Percentiles rank a stretch among this genome's conserved stretches.
phyloP scores from a whole-genome alignment of 2,329 filamentous ascomycete species.

The Penicillium sclerotigenum region DNA sequence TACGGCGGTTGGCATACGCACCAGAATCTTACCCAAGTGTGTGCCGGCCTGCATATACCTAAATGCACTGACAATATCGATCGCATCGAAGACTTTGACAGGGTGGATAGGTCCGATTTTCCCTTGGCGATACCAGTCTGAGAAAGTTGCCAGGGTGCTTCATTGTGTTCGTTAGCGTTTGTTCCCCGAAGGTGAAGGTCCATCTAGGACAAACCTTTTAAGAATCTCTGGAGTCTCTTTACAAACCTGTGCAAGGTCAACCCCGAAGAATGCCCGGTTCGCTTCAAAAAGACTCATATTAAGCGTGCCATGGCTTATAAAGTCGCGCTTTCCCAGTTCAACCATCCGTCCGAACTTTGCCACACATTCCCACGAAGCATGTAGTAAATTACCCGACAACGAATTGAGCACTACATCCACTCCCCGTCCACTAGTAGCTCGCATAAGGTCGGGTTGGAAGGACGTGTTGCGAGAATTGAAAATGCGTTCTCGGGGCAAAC shows the following conservation, averaged over 20 bases:
- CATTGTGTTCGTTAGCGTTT: neutral
- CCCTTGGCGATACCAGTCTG: slow-evolving; percentile 2
- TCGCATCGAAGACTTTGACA: slow-evolving; percentile 3
- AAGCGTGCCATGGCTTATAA: slow-evolving; percentile 15
- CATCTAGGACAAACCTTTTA: neutral
- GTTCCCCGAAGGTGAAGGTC: fast-evolving
- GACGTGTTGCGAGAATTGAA: slow-evolving; percentile 18
- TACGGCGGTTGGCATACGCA: slow-evolving; percentile 4
- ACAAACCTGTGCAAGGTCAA: slow-evolving; percentile 10
- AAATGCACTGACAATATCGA: slow-evolving; percentile 10
- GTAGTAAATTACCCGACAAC: slow-evolving; percentile 20
- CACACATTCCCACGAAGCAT: slow-evolving; percentile 28
- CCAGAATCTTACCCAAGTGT: slow-evolving; percentile 19
- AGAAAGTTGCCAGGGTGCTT: slow-evolving; percentile 3
- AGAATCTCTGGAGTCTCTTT: neutral
- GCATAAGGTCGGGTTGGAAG: slow-evolving; percentile 13
- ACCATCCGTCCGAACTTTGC: slow-evolving; percentile 26
- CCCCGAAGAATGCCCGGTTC: slow-evolving; percentile 14
- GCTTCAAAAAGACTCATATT: slow-evolving; percentile 10
- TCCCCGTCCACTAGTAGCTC: slow-evolving; percentile 11
- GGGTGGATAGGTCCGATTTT: slow-evolving; percentile 7
- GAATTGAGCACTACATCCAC: slow-evolving; percentile 29
- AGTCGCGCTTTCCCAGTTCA: slow-evolving; percentile 25
- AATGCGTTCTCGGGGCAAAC: slow-evolving; percentile 17
- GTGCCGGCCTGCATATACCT: slow-evolving; percentile 16